A percentile compares a stretch with the other conserved stretches of the same genome.
Conservation (phyloP, 1,284 basidiomycete species). For the Tylopilus sp. region DNA sequence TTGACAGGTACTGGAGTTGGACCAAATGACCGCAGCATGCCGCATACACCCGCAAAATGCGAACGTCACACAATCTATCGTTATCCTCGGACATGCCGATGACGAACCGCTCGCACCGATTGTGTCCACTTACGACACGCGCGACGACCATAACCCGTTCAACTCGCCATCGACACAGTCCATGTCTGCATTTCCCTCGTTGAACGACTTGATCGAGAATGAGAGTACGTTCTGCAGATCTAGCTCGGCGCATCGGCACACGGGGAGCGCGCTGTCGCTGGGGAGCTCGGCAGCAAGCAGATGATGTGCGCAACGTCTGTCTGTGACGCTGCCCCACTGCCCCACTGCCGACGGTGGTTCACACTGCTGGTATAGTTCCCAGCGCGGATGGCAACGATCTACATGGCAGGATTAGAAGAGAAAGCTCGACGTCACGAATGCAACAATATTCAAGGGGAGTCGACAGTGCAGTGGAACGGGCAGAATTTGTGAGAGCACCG, state of each 20-base stretch:
- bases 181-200: slow-evolving; percentile 26
- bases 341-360: slow-evolving; percentile 1
- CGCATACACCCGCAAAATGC: slow-evolving; percentile 5
- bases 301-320: slow-evolving; percentile 26
- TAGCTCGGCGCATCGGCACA: background rate
- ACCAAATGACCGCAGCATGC: background rate
- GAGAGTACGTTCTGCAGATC: slow-evolving; percentile 1
- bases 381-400: background rate
- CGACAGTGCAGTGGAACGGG: slow-evolving; percentile 31
- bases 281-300: slow-evolving; percentile 15
- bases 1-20: background rate
- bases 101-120: slow-evolving; percentile 35
- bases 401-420: slow-evolving; percentile 18
- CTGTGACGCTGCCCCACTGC: slow-evolving; percentile 6
- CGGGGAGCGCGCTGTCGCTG: slow-evolving; percentile 5
- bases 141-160: slow-evolving; percentile 21
- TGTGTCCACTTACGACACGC: slow-evolving; percentile 13
- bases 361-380: too few species aligned
- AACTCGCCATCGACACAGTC: slow-evolving; percentile 32
- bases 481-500: slow-evolving; percentile 28
- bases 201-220: slow-evolving; percentile 14
- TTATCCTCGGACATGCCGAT: slow-evolving; percentile 27
- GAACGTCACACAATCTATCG: slow-evolving; percentile 19
- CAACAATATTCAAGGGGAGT: slow-evolving; percentile 28
- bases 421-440: slow-evolving; percentile 28